Evolutionary conservation across 2,329 filamentous ascomycete genomes (phyloP).

Genomic region (Paradendryphiella salina): DNA sequence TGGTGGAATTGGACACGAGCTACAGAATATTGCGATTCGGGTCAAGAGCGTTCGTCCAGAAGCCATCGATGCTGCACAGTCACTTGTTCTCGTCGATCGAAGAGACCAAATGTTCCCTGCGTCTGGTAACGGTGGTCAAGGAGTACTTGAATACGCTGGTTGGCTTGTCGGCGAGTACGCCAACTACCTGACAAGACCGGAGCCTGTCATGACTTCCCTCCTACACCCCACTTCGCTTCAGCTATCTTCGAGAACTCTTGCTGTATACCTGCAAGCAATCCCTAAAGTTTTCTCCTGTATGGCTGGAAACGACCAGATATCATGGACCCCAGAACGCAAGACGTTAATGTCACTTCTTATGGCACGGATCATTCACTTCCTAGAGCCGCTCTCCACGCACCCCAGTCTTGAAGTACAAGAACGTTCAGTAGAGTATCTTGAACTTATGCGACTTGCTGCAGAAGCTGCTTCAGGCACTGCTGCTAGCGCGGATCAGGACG

Average conservation of each 20-base stretch:
- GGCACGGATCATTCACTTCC: conserved; percentile 76
- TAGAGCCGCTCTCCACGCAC: conserved; percentile 78
- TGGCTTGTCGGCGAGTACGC: conserved; percentile 93
- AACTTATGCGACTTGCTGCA: conserved; percentile 81
- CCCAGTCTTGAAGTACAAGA: conserved; percentile 94
- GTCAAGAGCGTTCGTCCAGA: conserved; percentile 80
- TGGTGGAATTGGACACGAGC: conserved; percentile 76
- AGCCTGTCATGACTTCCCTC: conserved; percentile 72
- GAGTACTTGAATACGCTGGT: conserved; percentile 72
- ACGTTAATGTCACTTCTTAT: conserved; percentile 76
- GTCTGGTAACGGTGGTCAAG: conserved; percentile 56
- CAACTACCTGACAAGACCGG: conserved; percentile 67
- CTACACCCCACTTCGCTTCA: conserved; percentile 66
- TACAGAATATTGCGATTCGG: conserved; percentile 89
- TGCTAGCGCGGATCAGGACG: conserved; percentile 59
- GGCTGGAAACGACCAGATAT: conserved; percentile 64
- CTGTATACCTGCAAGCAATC: conserved; percentile 78
- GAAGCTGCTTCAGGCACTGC: conserved; percentile 76
- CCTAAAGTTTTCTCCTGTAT: conserved; percentile 82
- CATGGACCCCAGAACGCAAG: conserved; percentile 75
- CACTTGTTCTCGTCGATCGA: conserved; percentile 67
- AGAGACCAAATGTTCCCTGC: conserved; percentile 60
- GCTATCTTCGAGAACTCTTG: conserved; percentile 68
- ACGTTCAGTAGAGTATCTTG: conserved; percentile 86
- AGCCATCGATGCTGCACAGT: conserved; percentile 81